Conservation (phyloP, 352 stramenopile species). For the Pythium rishiriense region DNA sequence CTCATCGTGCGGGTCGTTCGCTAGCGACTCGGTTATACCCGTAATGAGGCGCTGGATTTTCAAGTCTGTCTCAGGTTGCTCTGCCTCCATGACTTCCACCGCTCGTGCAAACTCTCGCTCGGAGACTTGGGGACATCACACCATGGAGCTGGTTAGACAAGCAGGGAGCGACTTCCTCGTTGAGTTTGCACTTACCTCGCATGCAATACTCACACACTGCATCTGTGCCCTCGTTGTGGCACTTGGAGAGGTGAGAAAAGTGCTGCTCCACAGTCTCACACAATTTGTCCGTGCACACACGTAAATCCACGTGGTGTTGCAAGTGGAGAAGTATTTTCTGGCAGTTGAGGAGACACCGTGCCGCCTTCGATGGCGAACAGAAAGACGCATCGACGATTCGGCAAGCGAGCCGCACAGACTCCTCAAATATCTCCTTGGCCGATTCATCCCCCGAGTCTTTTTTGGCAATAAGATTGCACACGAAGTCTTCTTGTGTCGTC, state of each 20-base stretch:
- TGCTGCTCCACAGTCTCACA: slow-evolving; percentile 34
- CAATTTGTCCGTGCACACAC: slow-evolving; percentile 26
- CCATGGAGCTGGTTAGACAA: not conserved
- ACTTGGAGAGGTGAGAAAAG: slow-evolving; percentile 31
- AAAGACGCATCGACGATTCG: slow-evolving; percentile 35
- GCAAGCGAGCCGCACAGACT: slow-evolving; percentile 26
- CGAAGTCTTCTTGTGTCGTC: slow-evolving; percentile 12
- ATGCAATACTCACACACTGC: slow-evolving; percentile 35
- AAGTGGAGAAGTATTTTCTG: slow-evolving; percentile 31
- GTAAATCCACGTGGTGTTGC: slow-evolving; percentile 32
- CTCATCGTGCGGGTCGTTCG: slow-evolving; percentile 28
- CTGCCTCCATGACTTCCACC: slow-evolving; percentile 32
- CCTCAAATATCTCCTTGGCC: slow-evolving; percentile 16
- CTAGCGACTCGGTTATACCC: slow-evolving; percentile 25
- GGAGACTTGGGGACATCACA: slow-evolving; percentile 23
- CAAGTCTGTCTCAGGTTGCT: slow-evolving; percentile 25
- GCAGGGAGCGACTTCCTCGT: not conserved
- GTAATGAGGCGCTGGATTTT: slow-evolving; percentile 30
- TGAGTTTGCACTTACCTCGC: slow-evolving; percentile 21
- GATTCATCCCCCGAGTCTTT: slow-evolving; percentile 15
- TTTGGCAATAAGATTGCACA: slow-evolving; percentile 19
- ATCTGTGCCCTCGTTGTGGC: slow-evolving; percentile 20
- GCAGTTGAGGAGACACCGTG: slow-evolving; percentile 31
- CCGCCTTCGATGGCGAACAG: slow-evolving; percentile 29
- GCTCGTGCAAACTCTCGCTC: slow-evolving; percentile 31